Evolutionary conservation across 306 rosid genomes (phyloP).

Genomic region (Medicago truncatula): MtrunA17r5.0-ANR NC_053043.1:39495501-39496000

Average conservation of each 20-base stretch:
- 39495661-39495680: background rate
- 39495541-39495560: constrained; percentile 58
- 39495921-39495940: no score
- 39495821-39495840: background rate
- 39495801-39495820: background rate
- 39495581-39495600: background rate
- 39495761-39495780: background rate
- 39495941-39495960: no score
- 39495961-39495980: no score
- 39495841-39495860: background rate
- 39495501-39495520: constrained; percentile 58
- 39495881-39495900: no score
- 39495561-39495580: background rate
- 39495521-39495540: constrained; percentile 66
- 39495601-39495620: background rate
- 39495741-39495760: background rate
- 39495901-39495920: no score
- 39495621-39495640: background rate
- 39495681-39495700: background rate
- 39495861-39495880: background rate
- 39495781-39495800: background rate
- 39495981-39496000: no score
- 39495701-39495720: no score
- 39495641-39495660: background rate
- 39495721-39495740: background rate